phyloP scores from a whole-genome alignment of 2,329 filamentous ascomycete genomes.

The Clarireedia monteithiana region DNA sequence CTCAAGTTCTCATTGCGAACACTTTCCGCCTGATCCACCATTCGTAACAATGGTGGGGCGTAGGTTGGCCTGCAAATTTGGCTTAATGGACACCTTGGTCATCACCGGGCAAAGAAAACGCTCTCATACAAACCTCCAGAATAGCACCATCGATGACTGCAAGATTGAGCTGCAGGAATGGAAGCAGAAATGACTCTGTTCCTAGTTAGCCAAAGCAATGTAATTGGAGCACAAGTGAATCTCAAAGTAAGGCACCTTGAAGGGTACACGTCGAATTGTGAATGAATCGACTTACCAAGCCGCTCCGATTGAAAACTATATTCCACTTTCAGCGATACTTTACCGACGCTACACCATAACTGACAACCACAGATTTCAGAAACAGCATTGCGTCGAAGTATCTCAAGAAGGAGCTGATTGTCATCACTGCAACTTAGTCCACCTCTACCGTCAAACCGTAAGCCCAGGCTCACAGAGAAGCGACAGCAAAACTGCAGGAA shows the following conservation, averaged over 20 bases:
- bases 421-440: slow-evolving; percentile 23
- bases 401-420: slow-evolving; percentile 27
- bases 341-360: slow-evolving; percentile 7
- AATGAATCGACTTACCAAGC: slow-evolving; percentile 19
- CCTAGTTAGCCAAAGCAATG: slow-evolving; percentile 8
- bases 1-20: slow-evolving; percentile 32
- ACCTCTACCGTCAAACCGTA: background rate
- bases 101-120: slow-evolving; percentile 27
- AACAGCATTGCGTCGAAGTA: slow-evolving; percentile 13
- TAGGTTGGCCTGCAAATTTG: slow-evolving; percentile 33
- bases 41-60: slow-evolving; percentile 14
- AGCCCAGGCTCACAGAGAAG: slow-evolving; percentile 3
- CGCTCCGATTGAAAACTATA: slow-evolving; percentile 34
- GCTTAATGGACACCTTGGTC: slow-evolving; percentile 32
- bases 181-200: slow-evolving; percentile 12
- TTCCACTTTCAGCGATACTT: slow-evolving; percentile 22
- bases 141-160: slow-evolving; percentile 8
- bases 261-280: background rate
- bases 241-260: background rate
- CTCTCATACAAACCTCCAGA: slow-evolving; percentile 11
- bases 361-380: slow-evolving; percentile 16
- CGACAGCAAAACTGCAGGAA: background rate
- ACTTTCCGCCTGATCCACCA: slow-evolving; percentile 19
- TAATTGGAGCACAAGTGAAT: background rate
- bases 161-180: slow-evolving; percentile 5